A percentile compares a stretch with the other conserved stretches of the same genome.
phyloP scores from a whole-genome alignment of 306 rosid genomes.

The Albizia julibrissin region DNA sequence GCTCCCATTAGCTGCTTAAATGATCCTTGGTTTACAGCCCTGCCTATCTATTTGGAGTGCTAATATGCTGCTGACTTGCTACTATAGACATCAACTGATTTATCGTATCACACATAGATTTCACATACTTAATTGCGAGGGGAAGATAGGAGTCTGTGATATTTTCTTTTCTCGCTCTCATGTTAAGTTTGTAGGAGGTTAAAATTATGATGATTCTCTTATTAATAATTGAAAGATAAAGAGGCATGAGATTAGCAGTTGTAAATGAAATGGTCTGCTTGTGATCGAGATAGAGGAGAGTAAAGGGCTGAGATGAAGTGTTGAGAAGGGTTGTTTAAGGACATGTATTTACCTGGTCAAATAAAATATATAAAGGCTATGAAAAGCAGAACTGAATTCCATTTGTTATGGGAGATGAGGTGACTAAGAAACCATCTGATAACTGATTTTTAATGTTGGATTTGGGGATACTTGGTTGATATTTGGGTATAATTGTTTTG shows the following conservation, averaged over 20 bases:
- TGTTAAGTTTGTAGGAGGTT: slow-evolving; percentile 21
- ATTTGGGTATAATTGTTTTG: background rate
- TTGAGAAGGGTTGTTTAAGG: background rate
- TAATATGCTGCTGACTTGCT: slow-evolving; percentile 8
- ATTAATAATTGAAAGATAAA: slow-evolving; percentile 4
- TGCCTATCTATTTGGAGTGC: background rate
- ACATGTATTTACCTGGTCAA: background rate
- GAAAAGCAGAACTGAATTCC: background rate
- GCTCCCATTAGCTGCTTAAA: slow-evolving; percentile 3
- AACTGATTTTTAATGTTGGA: background rate
- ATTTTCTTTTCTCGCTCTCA: slow-evolving; percentile 12
- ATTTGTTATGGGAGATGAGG: background rate
- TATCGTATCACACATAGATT: background rate
- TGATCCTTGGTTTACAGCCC: slow-evolving; percentile 1
- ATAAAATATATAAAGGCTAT: background rate
- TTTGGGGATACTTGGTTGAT: background rate
- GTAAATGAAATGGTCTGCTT: background rate
- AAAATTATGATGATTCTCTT: slow-evolving; percentile 7
- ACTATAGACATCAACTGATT: background rate
- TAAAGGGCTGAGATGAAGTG: background rate
- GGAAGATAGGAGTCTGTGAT: slow-evolving; percentile 3
- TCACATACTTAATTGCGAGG: slow-evolving; percentile 2
- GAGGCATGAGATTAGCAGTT: background rate
- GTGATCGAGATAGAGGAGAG: slow-evolving; percentile 7
- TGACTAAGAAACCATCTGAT: background rate